phyloP scores from a whole-genome alignment of 345 rosid genomes.

The Brassica incana region DNA sequence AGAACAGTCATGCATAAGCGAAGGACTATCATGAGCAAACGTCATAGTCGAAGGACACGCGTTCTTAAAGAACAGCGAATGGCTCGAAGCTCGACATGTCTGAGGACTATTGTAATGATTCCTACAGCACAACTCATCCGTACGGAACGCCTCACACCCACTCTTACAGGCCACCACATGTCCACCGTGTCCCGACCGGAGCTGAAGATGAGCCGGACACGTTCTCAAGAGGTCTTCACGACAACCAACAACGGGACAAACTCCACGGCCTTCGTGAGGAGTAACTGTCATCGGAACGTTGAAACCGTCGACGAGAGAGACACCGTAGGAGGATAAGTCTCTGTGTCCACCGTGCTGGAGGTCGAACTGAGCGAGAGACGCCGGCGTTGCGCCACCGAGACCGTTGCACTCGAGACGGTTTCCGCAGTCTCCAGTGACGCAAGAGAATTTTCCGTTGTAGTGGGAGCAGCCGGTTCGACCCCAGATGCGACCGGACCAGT shows the following conservation, averaged over 20 bases:
- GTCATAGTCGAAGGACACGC: slow-evolving; percentile 89
- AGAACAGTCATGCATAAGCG: slow-evolving; percentile 82
- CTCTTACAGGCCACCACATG: slow-evolving; percentile 85
- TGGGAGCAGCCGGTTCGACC: slow-evolving; percentile 69
- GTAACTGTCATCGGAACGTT: slow-evolving; percentile 92
- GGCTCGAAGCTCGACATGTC: slow-evolving; percentile 70
- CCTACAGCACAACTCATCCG: slow-evolving; percentile 89
- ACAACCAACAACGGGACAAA: slow-evolving; percentile 91
- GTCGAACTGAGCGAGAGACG: slow-evolving; percentile 72
- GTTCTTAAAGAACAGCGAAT: slow-evolving; percentile 72
- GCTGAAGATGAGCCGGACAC: slow-evolving; percentile 64
- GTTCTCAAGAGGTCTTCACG: slow-evolving; percentile 57
- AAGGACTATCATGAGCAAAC: slow-evolving; percentile 81
- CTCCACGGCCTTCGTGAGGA: slow-evolving; percentile 87
- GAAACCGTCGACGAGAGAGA: slow-evolving; percentile 87
- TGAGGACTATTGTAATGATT: slow-evolving; percentile 74
- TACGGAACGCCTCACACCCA: slow-evolving; percentile 79
- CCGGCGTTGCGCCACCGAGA: slow-evolving; percentile 73
- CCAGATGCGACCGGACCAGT: slow-evolving; percentile 98
- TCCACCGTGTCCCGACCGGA: slow-evolving; percentile 48
- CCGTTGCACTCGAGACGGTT: slow-evolving; percentile 82
- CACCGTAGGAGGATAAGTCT: slow-evolving; percentile 78
- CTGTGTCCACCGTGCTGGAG: slow-evolving; percentile 69
- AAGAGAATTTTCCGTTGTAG: slow-evolving; percentile 50
- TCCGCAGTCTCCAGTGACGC: slow-evolving; percentile 82